Evolutionary conservation across 2,329 filamentous ascomycete genomes (phyloP).

Genomic region (Fusarium succisae): DNA sequence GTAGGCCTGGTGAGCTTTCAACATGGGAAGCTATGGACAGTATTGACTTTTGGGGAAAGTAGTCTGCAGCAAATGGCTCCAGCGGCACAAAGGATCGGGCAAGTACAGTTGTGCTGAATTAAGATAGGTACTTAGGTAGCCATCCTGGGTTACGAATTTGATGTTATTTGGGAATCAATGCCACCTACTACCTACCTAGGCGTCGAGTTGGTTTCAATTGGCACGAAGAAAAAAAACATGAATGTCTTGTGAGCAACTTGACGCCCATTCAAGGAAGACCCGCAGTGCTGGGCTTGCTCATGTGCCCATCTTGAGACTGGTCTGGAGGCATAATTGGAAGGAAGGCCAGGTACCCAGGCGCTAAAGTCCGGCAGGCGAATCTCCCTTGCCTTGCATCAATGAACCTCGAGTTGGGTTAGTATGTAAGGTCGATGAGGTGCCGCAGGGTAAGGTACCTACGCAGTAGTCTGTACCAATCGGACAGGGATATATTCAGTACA

Average conservation of each 20-base stretch:
- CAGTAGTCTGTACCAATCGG: neutral
- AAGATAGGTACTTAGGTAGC: neutral
- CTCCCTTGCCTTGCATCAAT: conserved; percentile 5
- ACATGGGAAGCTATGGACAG: neutral
- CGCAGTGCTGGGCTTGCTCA: conserved; percentile 57
- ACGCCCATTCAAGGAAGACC: conserved; percentile 42
- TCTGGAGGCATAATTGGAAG: conserved; percentile 17
- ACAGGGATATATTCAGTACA: conserved; percentile 5
- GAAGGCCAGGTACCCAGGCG: conserved; percentile 20
- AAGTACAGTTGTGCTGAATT: neutral
- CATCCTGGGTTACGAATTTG: neutral
- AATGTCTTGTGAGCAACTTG: conserved; percentile 35
- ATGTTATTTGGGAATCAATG: neutral
- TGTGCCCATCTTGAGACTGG: conserved; percentile 58
- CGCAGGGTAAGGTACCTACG: conserved; percentile 11
- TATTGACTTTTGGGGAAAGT: neutral
- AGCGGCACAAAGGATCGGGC: neutral
- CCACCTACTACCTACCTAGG: neutral
- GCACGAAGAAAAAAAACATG: conserved; percentile 7
- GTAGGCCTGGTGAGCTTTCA: neutral
- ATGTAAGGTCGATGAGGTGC: neutral
- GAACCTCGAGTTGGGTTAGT: neutral
- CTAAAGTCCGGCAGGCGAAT: conserved; percentile 20
- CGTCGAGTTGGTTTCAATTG: conserved; percentile 14
- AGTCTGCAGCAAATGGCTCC: neutral